Base-by-base conservation (phyloP, 805 yeast genomes). In the Hanseniaspora lindneri region DNA sequence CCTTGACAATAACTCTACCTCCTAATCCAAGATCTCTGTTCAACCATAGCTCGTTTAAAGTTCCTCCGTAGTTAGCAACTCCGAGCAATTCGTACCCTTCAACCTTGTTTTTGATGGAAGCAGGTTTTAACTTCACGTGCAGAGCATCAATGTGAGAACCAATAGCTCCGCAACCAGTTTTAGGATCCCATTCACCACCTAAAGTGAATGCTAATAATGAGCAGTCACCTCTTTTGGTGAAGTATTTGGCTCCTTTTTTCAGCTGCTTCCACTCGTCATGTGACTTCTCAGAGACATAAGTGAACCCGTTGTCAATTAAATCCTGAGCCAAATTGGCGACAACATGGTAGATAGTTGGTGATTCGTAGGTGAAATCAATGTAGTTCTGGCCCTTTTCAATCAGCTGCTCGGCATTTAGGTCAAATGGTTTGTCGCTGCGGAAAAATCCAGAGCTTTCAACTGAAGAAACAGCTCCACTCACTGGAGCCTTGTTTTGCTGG, bases 11-110 rank as follows among this genome's bases (percentile, higher is more conserved):
- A 21, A 85, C 73, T 51, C 85, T 71, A 40, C 95, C 95, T 44
- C 87, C 94, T 53, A 85, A 62, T 40, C 94, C 92, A 52, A 85
- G 72, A 61, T 85, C 95, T 61, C 95, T 74, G 62, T 85, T 95
- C 72, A 83, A 77, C 87, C 94, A 81, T 36, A 75, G 63, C 20
- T 70, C 70, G 27, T 70, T 67, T 54, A 81, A 62, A 2, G 83
- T 79, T 29, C 92, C 92, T 19, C 85, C 77, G 61, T 85, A 85
- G 1, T 89, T 86, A 0, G 94, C 89, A 34, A 83, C 85, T 5
- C 94, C 95, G 27, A 85, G 67, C 41, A 80, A 65, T 54, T 82
- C 84, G 62, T 74, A 85, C 27, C 94, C 94, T 50, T 82, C 87
- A 14, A 79, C 75, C 9, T 70, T 65, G 7, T 61, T 58, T 58